Percentiles rank a stretch among this genome's conserved stretches.
Evolutionary conservation across 2,329 filamentous ascomycete genomes (phyloP).

Genomic region (Hortaea werneckii): DNA sequence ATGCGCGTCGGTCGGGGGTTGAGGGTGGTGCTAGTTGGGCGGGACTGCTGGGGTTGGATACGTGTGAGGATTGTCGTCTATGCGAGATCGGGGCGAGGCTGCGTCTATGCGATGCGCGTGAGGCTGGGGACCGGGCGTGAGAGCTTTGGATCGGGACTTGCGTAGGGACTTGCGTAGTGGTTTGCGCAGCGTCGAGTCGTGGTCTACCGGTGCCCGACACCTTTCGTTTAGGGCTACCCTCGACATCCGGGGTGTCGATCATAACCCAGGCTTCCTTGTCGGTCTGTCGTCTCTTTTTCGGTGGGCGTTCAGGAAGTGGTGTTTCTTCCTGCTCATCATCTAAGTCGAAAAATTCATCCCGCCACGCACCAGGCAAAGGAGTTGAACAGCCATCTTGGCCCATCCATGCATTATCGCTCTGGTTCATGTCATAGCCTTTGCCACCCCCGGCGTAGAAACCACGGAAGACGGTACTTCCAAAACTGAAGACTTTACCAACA

Average conservation of each 20-base stretch:
- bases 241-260: constrained; percentile 39
- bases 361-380: constrained; percentile 46
- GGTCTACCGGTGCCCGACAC: constrained; percentile 13
- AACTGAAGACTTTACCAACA: constrained; percentile 72
- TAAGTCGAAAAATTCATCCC: constrained; percentile 31
- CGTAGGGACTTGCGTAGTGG: constrained; percentile 1
- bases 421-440: constrained; percentile 44
- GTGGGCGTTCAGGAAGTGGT: constrained; percentile 14
- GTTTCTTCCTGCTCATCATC: constrained; percentile 35
- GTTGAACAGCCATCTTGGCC: constrained; percentile 24
- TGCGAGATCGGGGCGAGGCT: constrained; percentile 29
- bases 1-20: constrained; percentile 36
- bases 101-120: constrained; percentile 21
- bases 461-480: constrained; percentile 64
- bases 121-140: constrained; percentile 14
- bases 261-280: constrained; percentile 40
- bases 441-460: constrained; percentile 85
- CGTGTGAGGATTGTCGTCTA: constrained; percentile 27
- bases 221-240: constrained; percentile 37
- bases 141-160: neutral
- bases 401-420: neutral
- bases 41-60: constrained; percentile 27
- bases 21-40: constrained; percentile 1
- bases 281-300: constrained; percentile 37
- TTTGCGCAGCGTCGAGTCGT: constrained; percentile 12